phyloP scores from a whole-genome alignment of 2,329 filamentous ascomycete species.

The Fusarium oligoseptatum region DNA sequence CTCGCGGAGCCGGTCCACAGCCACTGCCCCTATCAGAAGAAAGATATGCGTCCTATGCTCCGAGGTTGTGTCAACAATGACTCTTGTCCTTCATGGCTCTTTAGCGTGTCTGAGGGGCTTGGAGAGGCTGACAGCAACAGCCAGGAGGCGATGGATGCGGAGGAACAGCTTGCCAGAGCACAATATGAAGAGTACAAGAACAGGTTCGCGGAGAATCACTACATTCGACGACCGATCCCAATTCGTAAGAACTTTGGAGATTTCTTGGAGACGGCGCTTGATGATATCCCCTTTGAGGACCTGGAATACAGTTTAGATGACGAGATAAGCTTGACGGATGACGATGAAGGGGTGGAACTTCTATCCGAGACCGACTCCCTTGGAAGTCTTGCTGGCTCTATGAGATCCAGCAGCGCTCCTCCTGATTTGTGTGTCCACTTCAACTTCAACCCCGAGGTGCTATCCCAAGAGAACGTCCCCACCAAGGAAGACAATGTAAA shows the following conservation, averaged over 20 bases:
- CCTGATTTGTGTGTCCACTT: neutral
- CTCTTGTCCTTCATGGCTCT: slow-evolving; percentile 31
- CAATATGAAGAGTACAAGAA: slow-evolving; percentile 18
- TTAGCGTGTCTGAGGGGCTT: neutral
- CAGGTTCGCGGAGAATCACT: slow-evolving; percentile 21
- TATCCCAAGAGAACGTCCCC: neutral
- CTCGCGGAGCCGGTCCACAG: neutral
- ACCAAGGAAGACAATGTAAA: neutral
- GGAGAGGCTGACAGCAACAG: neutral
- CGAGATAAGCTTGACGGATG: neutral
- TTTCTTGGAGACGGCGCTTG: slow-evolving; percentile 1
- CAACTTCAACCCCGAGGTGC: slow-evolving; percentile 4
- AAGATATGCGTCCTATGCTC: slow-evolving; percentile 1
- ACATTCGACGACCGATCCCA: neutral
- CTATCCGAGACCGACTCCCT: neutral
- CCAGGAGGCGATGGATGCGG: neutral
- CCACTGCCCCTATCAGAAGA: neutral
- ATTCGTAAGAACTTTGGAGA: neutral
- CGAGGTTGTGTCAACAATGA: slow-evolving; percentile 27
- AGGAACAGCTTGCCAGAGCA: slow-evolving; percentile 7
- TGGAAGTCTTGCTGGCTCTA: neutral
- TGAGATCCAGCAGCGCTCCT: neutral
- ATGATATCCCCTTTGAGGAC: neutral
- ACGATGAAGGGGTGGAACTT: neutral
- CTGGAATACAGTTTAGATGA: neutral